Evolutionary conservation across 1,284 basidiomycete genomes (phyloP), one percentile per base, ranked within the genome.

Genomic region (Malassezia vespertilionis): DNA sequence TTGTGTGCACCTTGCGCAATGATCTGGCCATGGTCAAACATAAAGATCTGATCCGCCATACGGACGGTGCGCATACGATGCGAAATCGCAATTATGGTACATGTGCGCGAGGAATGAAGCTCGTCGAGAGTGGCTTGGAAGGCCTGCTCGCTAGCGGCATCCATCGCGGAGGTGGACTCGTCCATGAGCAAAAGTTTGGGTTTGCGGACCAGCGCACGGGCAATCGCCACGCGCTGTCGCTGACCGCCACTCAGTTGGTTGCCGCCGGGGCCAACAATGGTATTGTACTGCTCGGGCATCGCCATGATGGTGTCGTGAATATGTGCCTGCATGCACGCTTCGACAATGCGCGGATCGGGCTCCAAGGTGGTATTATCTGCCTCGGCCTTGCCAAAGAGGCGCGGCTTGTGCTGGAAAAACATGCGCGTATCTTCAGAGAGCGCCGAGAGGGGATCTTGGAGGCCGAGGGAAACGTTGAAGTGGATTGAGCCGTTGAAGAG

Each of bases 221-320:
- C 67, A 33, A 69, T 62, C 17, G 65, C 60, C 21, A 69, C 46
- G 23, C 67, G 53, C 47, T 68, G 65, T 23, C 63, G 52, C 51
- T 69, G 67, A 7, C 67, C 67, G 15, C 67, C 67, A 0, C 57
- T 61, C 6, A 69, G 54, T 5, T 90, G 87, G 6, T 83, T 82
- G 9, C 91, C 91, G 72, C 93, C 93, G 40, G 87, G 84, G 54
- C 91, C 93, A 37, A 91, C 86, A 61, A 87, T 78, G 2, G 87
- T 91, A 30, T 90, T 82, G 67, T 90, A 91, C 40, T 84, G 85
- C 56, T 90, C 78, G 1, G 91, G 91, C 9, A 97, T 74, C 0
- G 80, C 80, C 23, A 53, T 48, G 71, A 96, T 84, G 73, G 95
- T 93, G 52, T 90, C 85, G 52, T 69, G 61, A 1, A 65, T 61